Conservation (phyloP, 768 basidiomycete species). For the Leccinum arenicola region DNA sequence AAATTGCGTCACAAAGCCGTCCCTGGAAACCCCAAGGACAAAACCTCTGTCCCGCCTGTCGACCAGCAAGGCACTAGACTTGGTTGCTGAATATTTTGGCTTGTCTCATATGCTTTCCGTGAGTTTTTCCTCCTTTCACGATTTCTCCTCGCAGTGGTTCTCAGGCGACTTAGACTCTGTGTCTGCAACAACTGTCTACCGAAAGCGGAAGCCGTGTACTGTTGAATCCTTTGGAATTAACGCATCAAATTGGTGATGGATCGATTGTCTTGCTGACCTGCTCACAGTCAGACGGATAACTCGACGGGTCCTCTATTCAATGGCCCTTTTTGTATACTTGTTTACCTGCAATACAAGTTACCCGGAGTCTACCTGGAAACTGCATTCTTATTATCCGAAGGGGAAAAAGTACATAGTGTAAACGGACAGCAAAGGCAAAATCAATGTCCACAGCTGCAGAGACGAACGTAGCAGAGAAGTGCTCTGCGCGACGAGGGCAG, state of each 20-base stretch:
- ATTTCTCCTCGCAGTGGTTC: neutral
- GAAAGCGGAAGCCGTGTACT: slow-evolving; percentile 32
- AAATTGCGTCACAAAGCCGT: slow-evolving; percentile 71
- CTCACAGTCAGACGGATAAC: neutral
- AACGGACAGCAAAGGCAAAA: slow-evolving; percentile 9
- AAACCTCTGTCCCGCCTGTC: slow-evolving; percentile 7
- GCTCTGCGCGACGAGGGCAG: slow-evolving; percentile 74
- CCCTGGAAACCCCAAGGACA: slow-evolving; percentile 61
- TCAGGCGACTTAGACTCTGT: too few species aligned
- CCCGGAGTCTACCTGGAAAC: slow-evolving; percentile 1
- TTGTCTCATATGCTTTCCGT: slow-evolving; percentile 13
- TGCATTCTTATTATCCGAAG: slow-evolving; percentile 16
- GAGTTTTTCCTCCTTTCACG: neutral
- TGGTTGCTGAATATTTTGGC: slow-evolving; percentile 35
- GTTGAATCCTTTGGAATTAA: slow-evolving; percentile 48
- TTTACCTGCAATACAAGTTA: neutral
- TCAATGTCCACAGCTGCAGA: neutral
- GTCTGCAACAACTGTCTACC: too few species aligned
- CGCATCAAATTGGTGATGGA: slow-evolving; percentile 55
- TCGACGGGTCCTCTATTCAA: neutral
- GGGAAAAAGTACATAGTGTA: slow-evolving; percentile 21
- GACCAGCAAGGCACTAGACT: slow-evolving; percentile 50
- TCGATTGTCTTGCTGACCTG: slow-evolving; percentile 26
- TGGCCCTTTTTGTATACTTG: neutral
- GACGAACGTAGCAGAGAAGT: too few species aligned